These are phyloP conservation scores for Pleurotus giganteus DNA, from an alignment of 768 basidiomycete genomes.

Conservation along the genomic window DNA sequence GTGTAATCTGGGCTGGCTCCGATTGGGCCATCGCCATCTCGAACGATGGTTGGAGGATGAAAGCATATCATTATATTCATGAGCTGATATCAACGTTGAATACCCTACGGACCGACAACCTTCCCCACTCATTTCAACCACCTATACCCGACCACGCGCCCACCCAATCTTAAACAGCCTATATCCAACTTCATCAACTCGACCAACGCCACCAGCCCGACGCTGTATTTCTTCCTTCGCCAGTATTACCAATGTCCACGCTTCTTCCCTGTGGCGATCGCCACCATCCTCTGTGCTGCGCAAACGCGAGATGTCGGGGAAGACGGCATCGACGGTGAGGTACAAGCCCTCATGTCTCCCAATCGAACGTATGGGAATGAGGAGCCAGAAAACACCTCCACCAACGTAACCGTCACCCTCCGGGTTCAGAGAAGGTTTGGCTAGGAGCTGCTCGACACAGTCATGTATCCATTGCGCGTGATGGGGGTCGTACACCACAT, in stretches of 20 bases:
- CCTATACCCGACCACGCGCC: conserved; percentile 22
- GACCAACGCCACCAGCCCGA: conserved; percentile 49
- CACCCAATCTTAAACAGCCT: conserved; percentile 73
- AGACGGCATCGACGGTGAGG: conserved; percentile 53
- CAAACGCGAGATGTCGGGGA: conserved; percentile 27
- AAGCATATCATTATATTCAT: background rate
- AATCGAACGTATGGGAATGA: conserved; percentile 65
- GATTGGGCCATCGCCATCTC: too few species aligned
- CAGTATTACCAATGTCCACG: conserved; percentile 41
- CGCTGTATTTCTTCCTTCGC: conserved; percentile 45
- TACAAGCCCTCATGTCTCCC: conserved; percentile 61
- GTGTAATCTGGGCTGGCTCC: too few species aligned
- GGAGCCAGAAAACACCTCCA: conserved; percentile 67
- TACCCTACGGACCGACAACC: background rate
- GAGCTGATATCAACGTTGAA: background rate
- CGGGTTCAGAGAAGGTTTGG: conserved; percentile 26
- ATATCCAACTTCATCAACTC: conserved; percentile 72
- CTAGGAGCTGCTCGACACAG: conserved; percentile 55
- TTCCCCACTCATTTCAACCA: background rate
- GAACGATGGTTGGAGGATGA: background rate
- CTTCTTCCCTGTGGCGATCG: background rate
- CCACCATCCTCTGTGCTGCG: too few species aligned
- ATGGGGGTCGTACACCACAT: conserved; percentile 71
- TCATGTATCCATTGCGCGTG: conserved; percentile 69
- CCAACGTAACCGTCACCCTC: conserved; percentile 9